Evolutionary conservation across 495 filamentous ascomycete genomes (phyloP).

Genomic region (Podospora pseudocomata): DNA sequence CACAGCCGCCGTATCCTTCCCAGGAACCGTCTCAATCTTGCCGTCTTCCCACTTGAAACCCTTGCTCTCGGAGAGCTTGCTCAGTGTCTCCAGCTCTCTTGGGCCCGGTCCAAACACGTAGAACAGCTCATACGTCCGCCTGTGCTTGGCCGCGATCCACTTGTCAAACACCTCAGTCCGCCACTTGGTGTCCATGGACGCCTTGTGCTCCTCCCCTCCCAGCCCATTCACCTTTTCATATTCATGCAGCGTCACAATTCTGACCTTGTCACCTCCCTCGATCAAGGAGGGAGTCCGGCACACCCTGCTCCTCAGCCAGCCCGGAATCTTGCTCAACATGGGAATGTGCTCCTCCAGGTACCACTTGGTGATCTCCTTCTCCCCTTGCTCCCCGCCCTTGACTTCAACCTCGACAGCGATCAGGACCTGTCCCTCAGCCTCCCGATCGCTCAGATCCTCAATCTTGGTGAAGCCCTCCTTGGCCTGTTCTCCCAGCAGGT

Average conservation of each 20-base stretch:
- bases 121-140: slow-evolving; percentile 64
- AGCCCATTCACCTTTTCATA: slow-evolving; percentile 63
- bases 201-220: slow-evolving; percentile 58
- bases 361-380: slow-evolving; percentile 61
- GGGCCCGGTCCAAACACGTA: slow-evolving; percentile 75
- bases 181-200: slow-evolving; percentile 57
- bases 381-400: slow-evolving; percentile 47
- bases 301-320: slow-evolving; percentile 67
- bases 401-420: slow-evolving; percentile 59
- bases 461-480: slow-evolving; percentile 52
- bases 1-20: slow-evolving; percentile 47
- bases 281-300: slow-evolving; percentile 52
- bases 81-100: slow-evolving; percentile 56
- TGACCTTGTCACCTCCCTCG: slow-evolving; percentile 46
- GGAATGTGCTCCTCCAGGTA: slow-evolving; percentile 68
- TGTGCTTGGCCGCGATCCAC: slow-evolving; percentile 52
- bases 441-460: slow-evolving; percentile 56
- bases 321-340: slow-evolving; percentile 67
- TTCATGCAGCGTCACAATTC: slow-evolving; percentile 65
- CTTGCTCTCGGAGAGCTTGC: slow-evolving; percentile 29
- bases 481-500: slow-evolving; percentile 54
- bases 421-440: slow-evolving; percentile 58
- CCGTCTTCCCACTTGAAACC: slow-evolving; percentile 54
- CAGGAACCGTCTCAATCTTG: slow-evolving; percentile 44
- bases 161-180: slow-evolving; percentile 51